Percentiles rank a stretch among this genome's conserved stretches.
Conservation (phyloP, 1,139 yeast species). For the Candida sp. region DNA sequence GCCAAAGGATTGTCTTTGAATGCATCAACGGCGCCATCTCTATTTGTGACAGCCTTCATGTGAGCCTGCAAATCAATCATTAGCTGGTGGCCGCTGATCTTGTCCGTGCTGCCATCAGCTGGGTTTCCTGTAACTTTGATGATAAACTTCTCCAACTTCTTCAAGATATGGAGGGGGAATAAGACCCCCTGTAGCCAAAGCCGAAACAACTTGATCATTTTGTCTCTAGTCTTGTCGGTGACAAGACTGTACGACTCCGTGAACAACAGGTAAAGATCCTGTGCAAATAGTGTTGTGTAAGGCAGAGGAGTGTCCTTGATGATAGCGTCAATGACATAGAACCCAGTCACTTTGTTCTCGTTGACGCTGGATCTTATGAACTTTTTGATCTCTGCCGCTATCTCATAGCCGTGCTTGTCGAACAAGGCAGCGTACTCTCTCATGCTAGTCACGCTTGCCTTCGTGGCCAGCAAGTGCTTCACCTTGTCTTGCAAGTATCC, state of each 20-base stretch:
- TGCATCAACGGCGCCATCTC: too few species aligned
- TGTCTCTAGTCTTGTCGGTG: conserved; percentile 33
- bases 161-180: too few species aligned
- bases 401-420: conserved; percentile 17
- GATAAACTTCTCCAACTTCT: background rate
- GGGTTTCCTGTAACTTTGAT: background rate
- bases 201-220: conserved; percentile 30
- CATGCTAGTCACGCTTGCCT: too few species aligned
- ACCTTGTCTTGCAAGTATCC: too few species aligned
- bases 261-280: conserved; percentile 36
- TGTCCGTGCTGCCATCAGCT: background rate
- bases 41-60: too few species aligned
- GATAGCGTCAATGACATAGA: conserved; percentile 47
- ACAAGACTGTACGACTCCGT: conserved; percentile 44
- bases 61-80: too few species aligned
- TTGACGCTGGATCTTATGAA: conserved; percentile 42
- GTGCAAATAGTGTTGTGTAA: conserved; percentile 41
- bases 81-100: too few species aligned
- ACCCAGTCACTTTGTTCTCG: conserved; percentile 39
- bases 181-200: conserved; percentile 30
- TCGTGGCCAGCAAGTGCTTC: too few species aligned
- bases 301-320: conserved; percentile 50
- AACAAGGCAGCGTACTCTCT: background rate
- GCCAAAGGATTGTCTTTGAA: too few species aligned
- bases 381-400: conserved; percentile 36